These are phyloP conservation scores for Magnaporthales sp. DNA, from an alignment of 2,329 filamentous ascomycete species.

Conservation along the genomic window DNA sequence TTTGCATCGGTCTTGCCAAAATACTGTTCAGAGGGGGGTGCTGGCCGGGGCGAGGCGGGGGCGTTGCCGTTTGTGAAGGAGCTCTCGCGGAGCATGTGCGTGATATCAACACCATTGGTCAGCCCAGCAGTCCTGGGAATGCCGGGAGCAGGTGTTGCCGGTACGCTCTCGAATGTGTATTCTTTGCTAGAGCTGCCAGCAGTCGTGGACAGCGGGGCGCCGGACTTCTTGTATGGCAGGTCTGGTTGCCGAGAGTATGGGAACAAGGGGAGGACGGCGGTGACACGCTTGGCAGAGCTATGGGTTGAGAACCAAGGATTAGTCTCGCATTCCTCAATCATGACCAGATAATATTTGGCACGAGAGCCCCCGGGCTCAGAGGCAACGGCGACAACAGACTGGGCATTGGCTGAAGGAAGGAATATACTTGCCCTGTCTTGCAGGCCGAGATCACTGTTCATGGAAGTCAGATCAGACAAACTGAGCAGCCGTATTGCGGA, in stretches of 20 bases:
- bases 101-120: constrained; percentile 61
- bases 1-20: constrained; percentile 14
- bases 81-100: constrained; percentile 64
- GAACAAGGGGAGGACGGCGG: constrained; percentile 88
- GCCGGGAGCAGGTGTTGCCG: constrained; percentile 71
- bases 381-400: not conserved
- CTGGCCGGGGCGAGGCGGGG: constrained; percentile 20
- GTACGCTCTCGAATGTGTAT: constrained; percentile 88
- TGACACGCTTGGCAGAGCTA: constrained; percentile 77
- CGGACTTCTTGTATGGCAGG: constrained; percentile 91
- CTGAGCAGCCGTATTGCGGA: not conserved
- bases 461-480: constrained; percentile 2
- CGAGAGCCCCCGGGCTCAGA: not conserved
- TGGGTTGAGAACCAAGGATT: not conserved
- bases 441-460: constrained; percentile 77
- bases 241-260: constrained; percentile 96
- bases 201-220: constrained; percentile 72
- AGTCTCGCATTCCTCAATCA: not conserved
- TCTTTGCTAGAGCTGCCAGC: constrained; percentile 34
- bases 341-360: not conserved
- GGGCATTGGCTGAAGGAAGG: not conserved
- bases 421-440: constrained; percentile 43
- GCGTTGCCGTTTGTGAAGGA: constrained; percentile 41
- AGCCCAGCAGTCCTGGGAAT: constrained; percentile 58
- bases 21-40: constrained; percentile 8